Evolutionary conservation across 768 basidiomycete species (phyloP), one percentile per base, ranked within the genome.

Genomic region (Thelephora aurantiotincta): DNA sequence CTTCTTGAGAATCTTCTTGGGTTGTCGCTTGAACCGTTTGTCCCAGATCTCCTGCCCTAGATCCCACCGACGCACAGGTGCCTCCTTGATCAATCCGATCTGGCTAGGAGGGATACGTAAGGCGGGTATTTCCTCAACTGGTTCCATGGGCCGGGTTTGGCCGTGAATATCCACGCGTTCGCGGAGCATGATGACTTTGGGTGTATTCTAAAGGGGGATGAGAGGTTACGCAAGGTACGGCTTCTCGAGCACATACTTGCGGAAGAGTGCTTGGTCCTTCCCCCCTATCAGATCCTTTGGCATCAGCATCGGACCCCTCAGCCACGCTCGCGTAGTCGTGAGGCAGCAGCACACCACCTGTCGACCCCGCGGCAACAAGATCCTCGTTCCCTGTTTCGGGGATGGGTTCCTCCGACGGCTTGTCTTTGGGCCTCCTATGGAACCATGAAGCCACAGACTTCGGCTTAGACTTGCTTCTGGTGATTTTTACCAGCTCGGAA

Each of bases 81-180:
- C 75, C 60, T 88, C 86, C 58, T 82, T 86, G 59, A 90, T 76
- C 33, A 82, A 60, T 0, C 84, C 85, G 35, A 88, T 70, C 50
- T 82, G 67, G 11, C 68, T 65, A 0, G 71, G 63, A 0, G 70
- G 68, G 35, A 88, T 58, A 9, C 67, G 58, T 36, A 88, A 63
- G 0, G 71, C 75, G 5, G 63, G 57, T 5, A 90, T 63, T 6
- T 79, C 70, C 9, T 68, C 65, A 37, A 62, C 60, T 0, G 75
- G 66, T 54, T 90, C 86, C 69, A 90, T 75, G 0, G 74, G 67
- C 30, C 87, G 71, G 5, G 73, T 63, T 6, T 62, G 57, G 0
- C 86, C 86, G 23, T 68, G 62, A 4, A 77, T 69, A 50, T 80
- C 70, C 14, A 89, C 79, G 13, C 88, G 72, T 58, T 90, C 84